These are phyloP conservation scores for Schizopora paradoxa DNA, from an alignment of 1,284 basidiomycete species.

Conservation along the genomic window DNA sequence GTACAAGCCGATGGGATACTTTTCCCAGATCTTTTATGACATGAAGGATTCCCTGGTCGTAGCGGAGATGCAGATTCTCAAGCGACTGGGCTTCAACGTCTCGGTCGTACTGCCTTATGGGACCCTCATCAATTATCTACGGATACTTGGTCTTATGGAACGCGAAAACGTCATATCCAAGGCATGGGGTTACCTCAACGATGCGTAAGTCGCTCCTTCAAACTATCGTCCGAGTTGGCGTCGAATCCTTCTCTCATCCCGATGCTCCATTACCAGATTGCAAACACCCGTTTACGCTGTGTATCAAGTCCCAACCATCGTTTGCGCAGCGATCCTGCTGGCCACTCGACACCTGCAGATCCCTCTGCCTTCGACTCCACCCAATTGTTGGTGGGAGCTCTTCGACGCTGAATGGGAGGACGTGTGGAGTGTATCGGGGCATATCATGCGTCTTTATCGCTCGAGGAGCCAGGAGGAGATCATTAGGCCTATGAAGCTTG, in stretches of 20 bases:
- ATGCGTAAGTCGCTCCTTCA: conserved; percentile 58
- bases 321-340: conserved; percentile 80
- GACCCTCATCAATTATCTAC: conserved; percentile 91
- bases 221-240: conserved; percentile 2
- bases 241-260: conserved; percentile 11
- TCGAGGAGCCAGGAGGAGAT: conserved; percentile 34
- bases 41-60: conserved; percentile 88
- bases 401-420: conserved; percentile 87
- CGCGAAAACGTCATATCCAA: conserved; percentile 66
- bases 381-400: conserved; percentile 78
- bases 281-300: conserved; percentile 89
- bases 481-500: conserved; percentile 43
- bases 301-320: conserved; percentile 84
- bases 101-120: conserved; percentile 90
- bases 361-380: conserved; percentile 62
- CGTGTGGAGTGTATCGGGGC: conserved; percentile 74
- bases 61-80: conserved; percentile 96
- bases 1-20: conserved; percentile 83
- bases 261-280: conserved; percentile 43
- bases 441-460: conserved; percentile 75
- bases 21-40: conserved; percentile 78
- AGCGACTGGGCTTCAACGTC: conserved; percentile 87
- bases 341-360: conserved; percentile 66
- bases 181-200: conserved; percentile 90
- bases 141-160: conserved; percentile 77